Conservation (phyloP, 2,329 filamentous ascomycete species). For the Fusarium solani-melongenae region DNA sequence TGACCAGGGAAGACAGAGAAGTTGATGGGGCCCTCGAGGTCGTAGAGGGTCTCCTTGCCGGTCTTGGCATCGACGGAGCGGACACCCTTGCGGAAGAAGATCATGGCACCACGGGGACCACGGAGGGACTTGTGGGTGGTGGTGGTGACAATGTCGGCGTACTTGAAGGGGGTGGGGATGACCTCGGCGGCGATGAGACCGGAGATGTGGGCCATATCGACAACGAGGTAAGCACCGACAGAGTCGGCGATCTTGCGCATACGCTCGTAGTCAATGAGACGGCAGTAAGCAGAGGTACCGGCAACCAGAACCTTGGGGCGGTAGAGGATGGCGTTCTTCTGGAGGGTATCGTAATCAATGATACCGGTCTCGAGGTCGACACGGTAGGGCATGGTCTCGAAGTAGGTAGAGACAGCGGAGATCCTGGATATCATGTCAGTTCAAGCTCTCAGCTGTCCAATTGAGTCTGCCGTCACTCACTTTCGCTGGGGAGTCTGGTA, state of each 20-base stretch:
- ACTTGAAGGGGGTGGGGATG: conserved; percentile 90
- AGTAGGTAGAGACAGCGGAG: conserved; percentile 97
- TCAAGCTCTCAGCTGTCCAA: neutral
- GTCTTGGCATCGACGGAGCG: conserved; percentile 90
- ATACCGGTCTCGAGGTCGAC: conserved; percentile 90
- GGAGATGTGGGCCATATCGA: conserved; percentile 99
- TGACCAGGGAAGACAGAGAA: conserved; percentile 99
- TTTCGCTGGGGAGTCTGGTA: conserved; percentile 97
- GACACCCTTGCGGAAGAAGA: conserved; percentile 99
- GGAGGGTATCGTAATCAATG: conserved; percentile 95
- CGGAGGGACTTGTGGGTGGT: conserved; percentile 99
- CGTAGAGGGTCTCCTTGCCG: conserved; percentile 89
- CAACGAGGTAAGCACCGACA: conserved; percentile 92
- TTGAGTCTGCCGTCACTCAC: conserved; percentile 56
- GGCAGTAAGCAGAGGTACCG: conserved; percentile 97
- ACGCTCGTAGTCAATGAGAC: conserved; percentile 93
- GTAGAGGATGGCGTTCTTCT: conserved; percentile 91
- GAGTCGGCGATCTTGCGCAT: conserved; percentile 97
- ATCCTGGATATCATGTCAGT: conserved; percentile 66
- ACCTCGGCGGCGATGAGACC: conserved; percentile 93
- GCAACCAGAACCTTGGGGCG: conserved; percentile 96
- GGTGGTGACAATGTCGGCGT: conserved; percentile 97
- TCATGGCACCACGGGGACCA: conserved; percentile 98
- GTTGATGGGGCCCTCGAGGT: conserved; percentile 96
- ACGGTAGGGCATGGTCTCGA: conserved; percentile 97